A percentile compares a stretch with the other conserved stretches of the same genome.
Conservation (phyloP, 495 filamentous ascomycete species). For the Elasticomyces elasticus region DNA sequence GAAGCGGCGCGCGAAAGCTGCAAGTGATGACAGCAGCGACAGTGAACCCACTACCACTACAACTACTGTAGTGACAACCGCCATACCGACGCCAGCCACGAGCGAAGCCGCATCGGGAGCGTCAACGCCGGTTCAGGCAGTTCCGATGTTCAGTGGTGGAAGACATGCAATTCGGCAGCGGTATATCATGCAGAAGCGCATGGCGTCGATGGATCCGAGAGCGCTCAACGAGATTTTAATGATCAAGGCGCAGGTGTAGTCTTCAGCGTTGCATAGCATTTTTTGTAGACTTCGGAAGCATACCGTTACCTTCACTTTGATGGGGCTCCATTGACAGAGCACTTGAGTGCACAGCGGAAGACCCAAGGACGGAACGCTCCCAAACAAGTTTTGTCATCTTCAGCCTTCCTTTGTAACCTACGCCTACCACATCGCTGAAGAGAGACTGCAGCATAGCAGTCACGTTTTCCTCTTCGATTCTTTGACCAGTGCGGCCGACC, state of each 20-base stretch:
- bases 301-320: too few species aligned
- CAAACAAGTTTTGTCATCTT: too few species aligned
- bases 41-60: not conserved
- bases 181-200: slow-evolving; percentile 70
- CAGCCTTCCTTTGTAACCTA: too few species aligned
- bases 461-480: too few species aligned
- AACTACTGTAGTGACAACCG: not conserved
- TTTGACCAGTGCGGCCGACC: too few species aligned
- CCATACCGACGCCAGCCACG: not conserved
- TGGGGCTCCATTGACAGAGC: not conserved
- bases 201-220: slow-evolving; percentile 58
- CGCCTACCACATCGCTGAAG: too few species aligned
- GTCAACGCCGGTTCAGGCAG: slow-evolving; percentile 19
- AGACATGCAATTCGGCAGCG: slow-evolving; percentile 57
- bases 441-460: too few species aligned
- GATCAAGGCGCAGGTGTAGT: slow-evolving; percentile 20
- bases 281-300: too few species aligned
- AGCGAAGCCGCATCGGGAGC: slow-evolving; percentile 11
- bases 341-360: too few species aligned
- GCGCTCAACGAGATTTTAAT: slow-evolving; percentile 56
- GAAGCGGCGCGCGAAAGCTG: slow-evolving; percentile 9
- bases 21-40: not conserved
- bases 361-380: too few species aligned
- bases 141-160: slow-evolving; percentile 25
- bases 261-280: not conserved